phyloP scores from a whole-genome alignment of 108 stramenopile species.

The Chaetoceros muelleri region DNA sequence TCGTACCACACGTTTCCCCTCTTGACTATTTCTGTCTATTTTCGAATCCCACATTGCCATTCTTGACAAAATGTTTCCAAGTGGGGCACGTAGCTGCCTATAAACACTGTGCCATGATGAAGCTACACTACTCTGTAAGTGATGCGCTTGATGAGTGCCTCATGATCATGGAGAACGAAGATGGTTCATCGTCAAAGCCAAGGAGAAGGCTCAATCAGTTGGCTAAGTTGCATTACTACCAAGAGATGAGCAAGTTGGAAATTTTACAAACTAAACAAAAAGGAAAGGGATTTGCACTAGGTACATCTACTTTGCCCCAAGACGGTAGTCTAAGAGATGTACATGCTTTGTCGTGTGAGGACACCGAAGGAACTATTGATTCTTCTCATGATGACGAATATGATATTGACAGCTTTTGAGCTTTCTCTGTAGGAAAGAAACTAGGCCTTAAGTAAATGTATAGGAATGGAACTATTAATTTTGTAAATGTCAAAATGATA shows the following conservation, averaged over 20 bases:
- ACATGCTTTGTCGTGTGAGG: too few species aligned
- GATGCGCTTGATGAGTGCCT: conserved; percentile 76
- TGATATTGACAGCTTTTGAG: too few species aligned
- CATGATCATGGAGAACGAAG: conserved; percentile 43
- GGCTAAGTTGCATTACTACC: not conserved
- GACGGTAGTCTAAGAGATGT: conserved; percentile 3
- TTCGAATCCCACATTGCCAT: conserved; percentile 33
- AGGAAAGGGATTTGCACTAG: not conserved
- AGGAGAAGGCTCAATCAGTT: not conserved
- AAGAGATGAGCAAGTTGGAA: not conserved
- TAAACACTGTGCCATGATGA: conserved; percentile 74
- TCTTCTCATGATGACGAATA: too few species aligned
- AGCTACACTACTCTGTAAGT: conserved; percentile 68
- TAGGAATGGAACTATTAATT: too few species aligned
- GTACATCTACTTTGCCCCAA: not conserved
- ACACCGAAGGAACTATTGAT: too few species aligned
- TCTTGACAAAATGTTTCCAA: conserved; percentile 51
- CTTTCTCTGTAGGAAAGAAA: too few species aligned
- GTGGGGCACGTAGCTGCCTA: conserved; percentile 76
- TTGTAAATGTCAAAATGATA: too few species aligned
- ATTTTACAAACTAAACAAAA: not conserved
- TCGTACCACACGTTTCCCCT: conserved; percentile 70
- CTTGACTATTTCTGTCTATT: conserved; percentile 58
- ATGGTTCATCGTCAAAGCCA: conserved; percentile 4
- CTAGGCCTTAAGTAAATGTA: too few species aligned